Base-by-base conservation (phyloP, 2,329 filamentous ascomycete species). In the Alternaria arbusti region DNA sequence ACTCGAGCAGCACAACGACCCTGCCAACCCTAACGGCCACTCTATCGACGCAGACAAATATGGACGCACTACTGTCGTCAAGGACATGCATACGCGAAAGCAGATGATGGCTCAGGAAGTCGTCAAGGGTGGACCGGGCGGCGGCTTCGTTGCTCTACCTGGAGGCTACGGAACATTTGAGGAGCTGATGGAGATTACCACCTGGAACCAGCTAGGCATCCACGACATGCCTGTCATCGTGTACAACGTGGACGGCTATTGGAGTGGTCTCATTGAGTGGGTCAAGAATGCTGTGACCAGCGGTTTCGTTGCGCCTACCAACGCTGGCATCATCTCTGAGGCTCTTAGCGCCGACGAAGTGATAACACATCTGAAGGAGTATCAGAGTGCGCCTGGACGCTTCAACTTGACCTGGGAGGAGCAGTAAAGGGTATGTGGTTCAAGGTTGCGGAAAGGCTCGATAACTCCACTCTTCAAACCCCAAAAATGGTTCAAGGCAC, bases 161-260 rank as follows among this genome's bases (percentile, higher is more conserved):
- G 95, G 95, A 46, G 96, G 96, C 1, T 99, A 95, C 80, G 96
- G 96, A 20, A 99, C 96, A 3, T 87, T 98, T 78, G 96, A 99
- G 83, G 96, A 99, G 85, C 86, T 99, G 77, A 94, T 97, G 81
- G 93, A 96, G 83, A 89, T 93, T 3, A 90, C 89, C 25, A 96
- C 93, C 11, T 99, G 96, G 94, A 98, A 97, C 80, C 96, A 98
- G 83, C 83, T 99, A 54, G 95, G 96, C 1, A 98, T 99, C 69
- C 96, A 98, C 81, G 92, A 91, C 4, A 79, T 78, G 77, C 77
- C 77, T 1, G 89, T 98, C 49, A 89, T 95, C 57, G 83, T 97
- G 52, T 88, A 92, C 70, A 98, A 98, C 79, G 86, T 97, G 25
- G 89, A 94, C 58, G 93, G 94, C 0, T 98, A 97, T 81, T 99